Percentiles rank a stretch among this genome's conserved stretches.
phyloP scores from a whole-genome alignment of 2,329 filamentous ascomycete species.

The Fusarium pseudocircinatum region DNA sequence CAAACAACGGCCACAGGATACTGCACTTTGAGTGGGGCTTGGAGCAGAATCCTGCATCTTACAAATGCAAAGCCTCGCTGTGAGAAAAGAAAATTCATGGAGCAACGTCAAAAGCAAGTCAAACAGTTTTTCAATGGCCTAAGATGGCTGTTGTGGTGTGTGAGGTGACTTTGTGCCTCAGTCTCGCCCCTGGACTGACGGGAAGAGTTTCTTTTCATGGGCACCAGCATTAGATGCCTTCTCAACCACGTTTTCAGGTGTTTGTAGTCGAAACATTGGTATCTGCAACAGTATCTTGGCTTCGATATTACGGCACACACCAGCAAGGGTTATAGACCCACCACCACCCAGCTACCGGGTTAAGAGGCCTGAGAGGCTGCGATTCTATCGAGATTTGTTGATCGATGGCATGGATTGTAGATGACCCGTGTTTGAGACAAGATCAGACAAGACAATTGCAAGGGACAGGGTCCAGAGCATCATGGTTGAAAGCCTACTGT shows the following conservation, averaged over 20 bases:
- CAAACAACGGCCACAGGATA: slow-evolving; percentile 4
- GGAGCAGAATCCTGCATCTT: background rate
- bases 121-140: background rate
- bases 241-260: slow-evolving; percentile 20
- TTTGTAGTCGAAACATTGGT: slow-evolving; percentile 30
- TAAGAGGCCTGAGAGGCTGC: background rate
- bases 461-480: background rate
- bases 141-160: background rate
- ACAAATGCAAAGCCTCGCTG: background rate
- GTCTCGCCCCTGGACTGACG: background rate
- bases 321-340: background rate
- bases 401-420: slow-evolving; percentile 14
- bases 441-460: slow-evolving; percentile 16
- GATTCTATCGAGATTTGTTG: background rate
- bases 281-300: slow-evolving; percentile 8
- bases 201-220: background rate
- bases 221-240: slow-evolving; percentile 12
- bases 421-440: background rate
- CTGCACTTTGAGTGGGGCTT: slow-evolving; percentile 9
- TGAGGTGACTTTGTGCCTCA: background rate
- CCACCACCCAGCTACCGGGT: slow-evolving; percentile 23
- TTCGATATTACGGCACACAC: slow-evolving; percentile 4
- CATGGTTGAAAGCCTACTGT: background rate
- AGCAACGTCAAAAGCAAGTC: background rate
- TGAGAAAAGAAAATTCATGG: background rate